Percentiles rank a stretch among this genome's conserved stretches.
These are phyloP conservation scores for Fusarium nygamai DNA, from an alignment of 2,329 filamentous ascomycete genomes.

Conservation along the genomic window DNA sequence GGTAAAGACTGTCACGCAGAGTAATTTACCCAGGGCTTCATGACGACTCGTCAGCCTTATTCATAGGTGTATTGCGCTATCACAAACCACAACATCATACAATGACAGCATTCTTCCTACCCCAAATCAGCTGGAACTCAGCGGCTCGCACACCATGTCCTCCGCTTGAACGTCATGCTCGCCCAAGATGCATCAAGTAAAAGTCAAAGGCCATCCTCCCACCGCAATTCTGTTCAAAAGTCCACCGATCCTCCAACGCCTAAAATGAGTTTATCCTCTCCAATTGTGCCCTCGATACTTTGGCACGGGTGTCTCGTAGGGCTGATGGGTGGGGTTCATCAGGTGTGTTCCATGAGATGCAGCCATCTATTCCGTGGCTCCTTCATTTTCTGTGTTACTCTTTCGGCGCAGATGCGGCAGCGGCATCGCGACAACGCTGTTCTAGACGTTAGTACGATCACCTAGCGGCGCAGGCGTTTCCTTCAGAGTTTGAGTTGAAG, in stretches of 20 bases:
- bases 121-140: neutral
- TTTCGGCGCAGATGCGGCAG: neutral
- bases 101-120: neutral
- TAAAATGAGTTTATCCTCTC: neutral
- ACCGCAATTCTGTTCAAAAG: neutral
- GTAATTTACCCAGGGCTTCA: neutral
- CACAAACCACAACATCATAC: neutral
- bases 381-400: neutral
- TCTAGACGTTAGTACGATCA: constrained; percentile 24
- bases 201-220: neutral
- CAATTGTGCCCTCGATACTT: neutral
- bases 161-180: neutral
- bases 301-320: neutral
- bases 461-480: constrained; percentile 15
- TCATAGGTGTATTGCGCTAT: neutral
- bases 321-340: neutral
- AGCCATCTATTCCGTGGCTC: neutral
- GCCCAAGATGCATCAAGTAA: neutral
- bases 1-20: neutral
- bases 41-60: neutral
- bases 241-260: neutral
- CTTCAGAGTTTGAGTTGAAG: constrained; percentile 18
- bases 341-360: neutral
- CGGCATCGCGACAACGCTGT: neutral
- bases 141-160: neutral